Percentiles rank a stretch among this genome's conserved stretches.
phyloP scores from a whole-genome alignment of 176 grass and related monocot genomes.

The Avena sativa region DNA sequence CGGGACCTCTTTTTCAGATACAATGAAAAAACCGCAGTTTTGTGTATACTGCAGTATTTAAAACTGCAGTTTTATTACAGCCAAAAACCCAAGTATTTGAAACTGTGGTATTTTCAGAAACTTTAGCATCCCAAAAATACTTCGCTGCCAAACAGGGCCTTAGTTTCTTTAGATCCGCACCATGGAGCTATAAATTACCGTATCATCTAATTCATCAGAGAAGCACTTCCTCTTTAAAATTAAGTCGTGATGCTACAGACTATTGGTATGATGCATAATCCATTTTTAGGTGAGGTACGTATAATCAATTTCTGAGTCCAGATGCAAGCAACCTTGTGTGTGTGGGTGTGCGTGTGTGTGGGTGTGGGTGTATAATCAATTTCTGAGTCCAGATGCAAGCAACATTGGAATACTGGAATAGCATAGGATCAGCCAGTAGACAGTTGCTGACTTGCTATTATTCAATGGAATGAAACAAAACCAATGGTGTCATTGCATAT shows the following conservation, averaged over 20 bases:
- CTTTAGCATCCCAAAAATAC: too few species aligned
- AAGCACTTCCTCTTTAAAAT: conserved; percentile 16
- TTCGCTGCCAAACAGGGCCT: too few species aligned
- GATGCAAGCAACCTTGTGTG: neutral
- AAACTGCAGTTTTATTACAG: too few species aligned
- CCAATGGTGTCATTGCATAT: conserved; percentile 29
- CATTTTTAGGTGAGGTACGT: neutral
- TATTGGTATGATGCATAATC: neutral
- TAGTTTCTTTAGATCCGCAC: conserved; percentile 8
- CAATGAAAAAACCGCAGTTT: too few species aligned
- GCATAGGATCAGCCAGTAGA: conserved; percentile 1
- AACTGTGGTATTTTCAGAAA: too few species aligned
- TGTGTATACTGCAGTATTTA: too few species aligned
- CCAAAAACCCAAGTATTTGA: too few species aligned
- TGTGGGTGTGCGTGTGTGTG: too few species aligned
- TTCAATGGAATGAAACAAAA: conserved; percentile 31
- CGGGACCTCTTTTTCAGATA: too few species aligned
- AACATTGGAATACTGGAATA: neutral
- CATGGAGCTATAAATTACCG: neutral
- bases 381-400: neutral
- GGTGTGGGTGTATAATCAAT: neutral
- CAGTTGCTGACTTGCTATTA: neutral
- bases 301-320: neutral
- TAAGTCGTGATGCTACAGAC: neutral
- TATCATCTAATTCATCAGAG: conserved; percentile 14